Percentiles rank a stretch among this genome's conserved stretches.
These are phyloP conservation scores for Suillus subluteus DNA, from an alignment of 768 basidiomycete genomes.

Conservation along the genomic window DNA sequence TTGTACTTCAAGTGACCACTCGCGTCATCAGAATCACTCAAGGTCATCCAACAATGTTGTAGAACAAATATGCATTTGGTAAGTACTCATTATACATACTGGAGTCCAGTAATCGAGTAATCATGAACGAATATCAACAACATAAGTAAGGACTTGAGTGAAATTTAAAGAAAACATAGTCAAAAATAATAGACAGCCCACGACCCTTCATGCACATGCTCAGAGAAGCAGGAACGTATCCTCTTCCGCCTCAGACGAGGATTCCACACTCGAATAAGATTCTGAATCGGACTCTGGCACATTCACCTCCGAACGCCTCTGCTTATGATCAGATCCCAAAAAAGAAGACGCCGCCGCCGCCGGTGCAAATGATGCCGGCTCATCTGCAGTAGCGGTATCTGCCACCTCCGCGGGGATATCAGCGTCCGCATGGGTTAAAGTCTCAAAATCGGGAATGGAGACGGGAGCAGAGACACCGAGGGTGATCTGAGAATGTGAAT, in stretches of 20 bases:
- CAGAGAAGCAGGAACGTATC: slow-evolving; percentile 31
- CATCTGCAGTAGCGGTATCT: not conserved
- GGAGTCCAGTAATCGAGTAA: not conserved
- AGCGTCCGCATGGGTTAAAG: not conserved
- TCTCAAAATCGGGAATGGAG: not conserved
- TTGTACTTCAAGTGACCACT: no score
- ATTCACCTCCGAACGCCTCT: not conserved
- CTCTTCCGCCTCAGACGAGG: not conserved
- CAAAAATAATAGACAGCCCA: not conserved
- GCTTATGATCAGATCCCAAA: slow-evolving; percentile 4
- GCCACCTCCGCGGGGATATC: slow-evolving; percentile 1
- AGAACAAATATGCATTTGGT: not conserved
- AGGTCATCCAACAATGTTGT: not conserved
- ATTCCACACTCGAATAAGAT: not conserved
- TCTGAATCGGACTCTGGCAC: slow-evolving; percentile 2
- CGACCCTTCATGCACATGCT: slow-evolving; percentile 14
- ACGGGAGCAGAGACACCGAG: not conserved
- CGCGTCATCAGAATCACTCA: no score
- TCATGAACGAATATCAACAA: not conserved
- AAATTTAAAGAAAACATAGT: not conserved
- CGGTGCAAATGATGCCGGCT: not conserved
- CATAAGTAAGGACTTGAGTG: not conserved
- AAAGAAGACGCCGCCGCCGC: slow-evolving; percentile 8
- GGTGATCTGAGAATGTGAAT: not conserved
- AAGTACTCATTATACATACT: not conserved